Evolutionary conservation across 106 monocot genomes (phyloP).

Genomic region (Gastrodia elata): DNA sequence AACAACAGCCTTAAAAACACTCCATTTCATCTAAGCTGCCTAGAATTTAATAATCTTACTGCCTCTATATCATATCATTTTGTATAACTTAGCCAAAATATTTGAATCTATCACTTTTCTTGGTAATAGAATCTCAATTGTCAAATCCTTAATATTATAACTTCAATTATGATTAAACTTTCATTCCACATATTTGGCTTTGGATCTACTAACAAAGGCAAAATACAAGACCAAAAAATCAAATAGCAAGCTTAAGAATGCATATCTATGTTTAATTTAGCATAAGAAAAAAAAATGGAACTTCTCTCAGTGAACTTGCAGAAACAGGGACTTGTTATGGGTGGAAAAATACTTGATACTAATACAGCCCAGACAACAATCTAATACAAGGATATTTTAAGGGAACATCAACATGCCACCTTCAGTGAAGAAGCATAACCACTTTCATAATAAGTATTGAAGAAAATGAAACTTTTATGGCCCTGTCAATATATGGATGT

Average conservation of each 20-base stretch:
- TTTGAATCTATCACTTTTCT: neutral
- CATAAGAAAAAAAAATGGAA: neutral
- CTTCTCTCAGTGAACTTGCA: neutral
- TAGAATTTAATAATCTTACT: no score
- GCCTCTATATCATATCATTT: no score
- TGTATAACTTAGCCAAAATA: no score
- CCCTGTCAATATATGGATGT: neutral
- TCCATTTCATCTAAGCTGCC: no score
- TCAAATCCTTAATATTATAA: neutral
- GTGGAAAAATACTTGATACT: neutral
- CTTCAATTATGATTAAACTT: no score
- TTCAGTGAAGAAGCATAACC: neutral
- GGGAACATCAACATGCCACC: neutral
- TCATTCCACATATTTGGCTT: no score
- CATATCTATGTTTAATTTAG: neutral
- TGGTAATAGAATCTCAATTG: neutral
- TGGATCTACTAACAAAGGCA: neutral
- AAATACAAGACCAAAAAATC: neutral
- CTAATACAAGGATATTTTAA: neutral
- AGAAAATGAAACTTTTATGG: neutral
- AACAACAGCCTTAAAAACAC: no score
- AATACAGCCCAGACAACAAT: neutral
- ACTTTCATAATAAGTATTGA: neutral
- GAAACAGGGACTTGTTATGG: neutral
- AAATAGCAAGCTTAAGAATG: neutral